Conservation (phyloP, 1,284 basidiomycete species). For the Moesziomyces antarcticus region DNA sequence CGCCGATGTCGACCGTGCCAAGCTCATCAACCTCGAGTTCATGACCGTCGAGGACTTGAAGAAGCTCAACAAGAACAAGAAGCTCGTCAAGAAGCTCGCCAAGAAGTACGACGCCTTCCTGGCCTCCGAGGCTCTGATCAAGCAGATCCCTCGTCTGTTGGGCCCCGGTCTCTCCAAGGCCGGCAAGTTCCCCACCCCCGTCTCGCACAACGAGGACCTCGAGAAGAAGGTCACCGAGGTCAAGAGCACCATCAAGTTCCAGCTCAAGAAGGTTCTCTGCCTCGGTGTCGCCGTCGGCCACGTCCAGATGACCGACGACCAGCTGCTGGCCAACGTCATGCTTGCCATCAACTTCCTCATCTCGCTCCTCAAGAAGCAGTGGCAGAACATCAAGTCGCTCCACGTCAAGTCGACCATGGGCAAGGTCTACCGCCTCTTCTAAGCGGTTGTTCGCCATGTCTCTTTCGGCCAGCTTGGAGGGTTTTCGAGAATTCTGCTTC, state of each 20-base stretch:
- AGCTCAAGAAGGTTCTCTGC: slow-evolving; percentile 94
- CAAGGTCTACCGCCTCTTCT: slow-evolving; percentile 94
- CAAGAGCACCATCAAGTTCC: slow-evolving; percentile 85
- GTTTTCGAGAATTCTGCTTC: slow-evolving; percentile 4
- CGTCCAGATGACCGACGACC: slow-evolving; percentile 96
- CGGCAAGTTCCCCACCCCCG: slow-evolving; percentile 96
- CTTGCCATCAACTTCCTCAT: slow-evolving; percentile 99
- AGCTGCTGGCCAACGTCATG: slow-evolving; percentile 97
- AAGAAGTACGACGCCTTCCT: slow-evolving; percentile 99
- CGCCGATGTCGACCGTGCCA: slow-evolving; percentile 97
- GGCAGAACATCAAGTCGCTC: slow-evolving; percentile 99
- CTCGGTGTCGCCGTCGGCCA: slow-evolving; percentile 98
- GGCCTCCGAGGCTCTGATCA: slow-evolving; percentile 96
- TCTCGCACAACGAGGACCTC: slow-evolving; percentile 93
- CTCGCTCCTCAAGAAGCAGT: slow-evolving; percentile 99
- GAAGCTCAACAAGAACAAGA: slow-evolving; percentile 99
- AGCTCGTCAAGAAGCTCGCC: slow-evolving; percentile 99
- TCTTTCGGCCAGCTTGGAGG: not conserved
- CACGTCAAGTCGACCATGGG: slow-evolving; percentile 99
- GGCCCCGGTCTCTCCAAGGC: slow-evolving; percentile 99
- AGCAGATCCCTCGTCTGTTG: slow-evolving; percentile 99
- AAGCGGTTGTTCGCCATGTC: slow-evolving; percentile 65
- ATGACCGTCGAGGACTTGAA: slow-evolving; percentile 99
- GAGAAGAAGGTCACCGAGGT: slow-evolving; percentile 93
- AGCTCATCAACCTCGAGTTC: slow-evolving; percentile 93